Conservation (phyloP, 192 early-diverging fungal species). For the Phlyctochytrium arcticum region DNA sequence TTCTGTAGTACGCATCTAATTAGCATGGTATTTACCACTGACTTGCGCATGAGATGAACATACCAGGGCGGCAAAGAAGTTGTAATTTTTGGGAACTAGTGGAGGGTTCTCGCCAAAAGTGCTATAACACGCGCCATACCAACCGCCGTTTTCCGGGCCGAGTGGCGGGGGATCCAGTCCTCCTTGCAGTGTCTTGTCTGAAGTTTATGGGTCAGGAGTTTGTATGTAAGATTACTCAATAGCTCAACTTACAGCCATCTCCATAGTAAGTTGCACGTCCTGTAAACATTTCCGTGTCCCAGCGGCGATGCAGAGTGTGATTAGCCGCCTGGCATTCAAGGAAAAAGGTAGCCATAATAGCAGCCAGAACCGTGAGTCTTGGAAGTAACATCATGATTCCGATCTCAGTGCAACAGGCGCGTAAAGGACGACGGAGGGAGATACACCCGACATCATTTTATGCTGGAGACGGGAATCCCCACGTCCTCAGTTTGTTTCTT, state of each 20-base stretch:
- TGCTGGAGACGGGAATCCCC: no score
- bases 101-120: not conserved
- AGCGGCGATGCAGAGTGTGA: no score
- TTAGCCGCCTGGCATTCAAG: no score
- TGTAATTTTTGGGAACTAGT: conserved; percentile 21
- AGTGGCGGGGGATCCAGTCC: conserved; percentile 24
- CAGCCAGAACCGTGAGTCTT: no score
- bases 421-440: no score
- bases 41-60: not conserved
- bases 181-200: conserved; percentile 17
- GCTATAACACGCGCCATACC: conserved; percentile 31
- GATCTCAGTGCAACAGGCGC: no score
- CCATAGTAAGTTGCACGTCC: conserved; percentile 13
- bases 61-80: conserved; percentile 27
- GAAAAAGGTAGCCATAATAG: no score
- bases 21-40: not conserved
- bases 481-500: no score
- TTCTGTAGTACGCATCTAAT: conserved; percentile 6
- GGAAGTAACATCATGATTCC: no score
- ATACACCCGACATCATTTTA: no score
- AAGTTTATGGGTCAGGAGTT: not conserved
- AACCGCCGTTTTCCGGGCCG: conserved; percentile 26
- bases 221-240: not conserved
- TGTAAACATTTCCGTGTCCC: not conserved
- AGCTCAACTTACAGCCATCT: conserved; percentile 14